Base-by-base conservation (phyloP, 2,329 filamentous ascomycete genomes). In the Sporothrix sp. region DNA sequence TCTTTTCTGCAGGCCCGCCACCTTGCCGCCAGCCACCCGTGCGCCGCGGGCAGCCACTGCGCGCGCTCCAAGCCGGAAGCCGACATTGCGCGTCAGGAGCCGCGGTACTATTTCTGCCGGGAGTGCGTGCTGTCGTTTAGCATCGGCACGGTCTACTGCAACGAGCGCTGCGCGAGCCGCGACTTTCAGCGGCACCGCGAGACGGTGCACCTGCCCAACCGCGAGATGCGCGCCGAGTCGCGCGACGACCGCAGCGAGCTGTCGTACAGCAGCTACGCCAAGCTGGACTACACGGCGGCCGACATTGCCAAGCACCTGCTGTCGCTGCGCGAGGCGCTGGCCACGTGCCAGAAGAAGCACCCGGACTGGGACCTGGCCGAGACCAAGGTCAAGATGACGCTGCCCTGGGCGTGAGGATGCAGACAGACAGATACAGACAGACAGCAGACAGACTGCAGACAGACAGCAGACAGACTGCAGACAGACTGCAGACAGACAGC, bases 131-230 rank as follows among this genome's bases (percentile, higher is more conserved):
- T 55, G 18, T 48, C 57, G 14, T 59, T 63, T 27, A 60, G 60
- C 50, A 54, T 58, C 9, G 52, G 58, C 6, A 59, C 61, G 3
- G 44, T 61, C 9, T 66, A 62, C 59, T 67, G 65, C 58, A 61
- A 57, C 28, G 48, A 57, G 7, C 54, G 54, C n/a, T 67, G 65
- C 46, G 63, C 63, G 14, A 57, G 54, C 30, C 51, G 56, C 20
- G 60, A 66, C 39, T 66, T 66, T 44, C 58, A 61, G 44, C 52
- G 54, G 1, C 65, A 67, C 51, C 62, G 63, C 48, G 62, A 66
- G 48, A 54, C 52, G 1, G 58, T 63, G 5, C 65, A 66, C 50
- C 54, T 65, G 28, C 60, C 58, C 1, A 54, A 56, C 42, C 60
- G 64, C 11, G 32, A 25, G 20, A 35, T 54, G 49, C 54, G 53